Evolutionary conservation across 176 grass and related monocot genomes (phyloP), one percentile per base, ranked within the genome.

Genomic region (Olyra latifolia): DNA sequence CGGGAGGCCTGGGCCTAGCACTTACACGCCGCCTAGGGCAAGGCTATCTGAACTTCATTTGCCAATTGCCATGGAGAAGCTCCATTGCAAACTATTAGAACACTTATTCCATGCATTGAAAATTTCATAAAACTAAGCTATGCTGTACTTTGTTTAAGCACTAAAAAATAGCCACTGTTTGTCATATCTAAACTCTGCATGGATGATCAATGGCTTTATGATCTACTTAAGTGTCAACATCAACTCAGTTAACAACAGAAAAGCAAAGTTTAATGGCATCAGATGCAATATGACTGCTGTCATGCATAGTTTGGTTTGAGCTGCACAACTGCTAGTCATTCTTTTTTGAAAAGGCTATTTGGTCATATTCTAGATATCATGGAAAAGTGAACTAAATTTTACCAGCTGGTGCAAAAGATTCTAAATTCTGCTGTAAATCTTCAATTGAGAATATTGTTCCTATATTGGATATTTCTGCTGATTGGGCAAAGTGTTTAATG

Each of bases 21-120:
- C 32, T 4, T 0, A 35, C 2, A 35, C 32, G 32, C 32, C 5
- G 32, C 32, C 32, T 35, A 35, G 32, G 32, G 32, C 2, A 35
- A 35, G 38, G 35, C 16, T 57, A 81, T 39, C 7, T 6, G 78
- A 71, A 58, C 24, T 81, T 28, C 23, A n/a, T 69, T 71, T 71
- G 25, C 17, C 35, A n/a, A 45, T 71, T 71, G 25, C 17, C 20
- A 45, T 11, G 39, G 24, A 55, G 17, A 58, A 81, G 24, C 17
- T 15, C 49, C 77, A 29, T 69, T 10, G 1, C 16, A 2, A 15
- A 19, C 3, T 69, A 14, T 57, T 29, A 27, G 16, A 7, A 71
- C 5, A 68, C 38, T 69, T 80, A 24, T 24, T 69, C 24, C 78
- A 46, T 80, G 39, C 22, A 45, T 24, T 13, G 8, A 76, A 56